A percentile compares a stretch with the other conserved stretches of the same genome.
phyloP scores from a whole-genome alignment of 257 asterid genomes.

The Solanum piurae region DNA sequence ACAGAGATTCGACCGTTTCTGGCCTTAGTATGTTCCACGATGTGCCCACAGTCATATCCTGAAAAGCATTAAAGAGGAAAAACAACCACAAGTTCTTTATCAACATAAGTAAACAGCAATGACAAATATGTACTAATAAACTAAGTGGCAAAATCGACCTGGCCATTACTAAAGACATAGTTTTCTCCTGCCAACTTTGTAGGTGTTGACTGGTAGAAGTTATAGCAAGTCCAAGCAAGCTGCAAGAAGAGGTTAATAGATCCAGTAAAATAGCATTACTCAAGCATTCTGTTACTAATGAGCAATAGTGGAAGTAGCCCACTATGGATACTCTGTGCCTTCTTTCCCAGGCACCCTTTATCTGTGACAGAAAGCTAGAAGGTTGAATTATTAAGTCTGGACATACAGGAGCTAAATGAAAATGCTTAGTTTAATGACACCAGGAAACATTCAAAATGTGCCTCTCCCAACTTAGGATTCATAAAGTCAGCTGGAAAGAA shows the following conservation, averaged over 20 bases:
- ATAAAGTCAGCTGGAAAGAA: not conserved
- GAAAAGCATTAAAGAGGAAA: not conserved
- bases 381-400: not conserved
- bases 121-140: not conserved
- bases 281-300: not conserved
- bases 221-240: constrained; percentile 99
- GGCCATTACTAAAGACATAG: constrained; percentile 66
- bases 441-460: not conserved
- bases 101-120: not conserved
- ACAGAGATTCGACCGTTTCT: constrained; percentile 93
- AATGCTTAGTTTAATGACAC: not conserved
- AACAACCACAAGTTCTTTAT: not conserved
- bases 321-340: not conserved
- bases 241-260: constrained; percentile 23
- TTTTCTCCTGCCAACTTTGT: constrained; percentile 99
- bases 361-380: not conserved
- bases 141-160: constrained; percentile 29
- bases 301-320: not conserved
- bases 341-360: not conserved
- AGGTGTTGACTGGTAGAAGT: constrained; percentile 92
- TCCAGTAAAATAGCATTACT: not conserved
- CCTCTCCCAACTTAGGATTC: not conserved
- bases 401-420: not conserved
- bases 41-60: constrained; percentile 98
- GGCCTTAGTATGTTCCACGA: constrained; percentile 99